Base-by-base conservation (phyloP, 2,329 filamentous ascomycete species). In the Pyricularia grisea region DNA sequence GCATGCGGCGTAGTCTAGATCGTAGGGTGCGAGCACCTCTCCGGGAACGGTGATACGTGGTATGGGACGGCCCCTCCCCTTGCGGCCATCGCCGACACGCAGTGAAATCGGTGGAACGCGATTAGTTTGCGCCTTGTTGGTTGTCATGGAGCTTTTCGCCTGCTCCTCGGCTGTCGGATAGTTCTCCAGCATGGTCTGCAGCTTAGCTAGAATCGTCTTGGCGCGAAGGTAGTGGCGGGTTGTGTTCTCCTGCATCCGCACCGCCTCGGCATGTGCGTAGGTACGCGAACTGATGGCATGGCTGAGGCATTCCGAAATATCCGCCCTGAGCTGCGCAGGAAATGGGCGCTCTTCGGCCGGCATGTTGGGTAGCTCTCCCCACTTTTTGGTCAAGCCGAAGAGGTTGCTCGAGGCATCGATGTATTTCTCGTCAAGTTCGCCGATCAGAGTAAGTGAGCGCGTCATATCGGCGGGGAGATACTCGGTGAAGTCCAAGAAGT, bases 401-500 rank as follows among this genome's bases (percentile, higher is more conserved):
- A 90, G 80, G 28, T 78, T 81, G 68, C 78, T 73, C 14, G 88
- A 90, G 9, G 85, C 83, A 66, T 87, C 79, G n/a, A 79, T 76
- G 73, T 90, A 88, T 20, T 78, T 81, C 71, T 84, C 76, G 76
- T 90, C 88, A 68, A 91, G 87, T 72, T 89, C 84, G 68, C 86
- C 85, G 71, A 91, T 88, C 55, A 90, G 81, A 4, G 86, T 89
- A 64, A 91, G 79, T 28, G 88, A 90, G 69, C 89, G 86, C 71
- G 85, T 81, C 74, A 91, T 85, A 75, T 91, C 89, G 67, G 88
- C 86, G 12, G 88, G 88, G 0, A 91, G 83, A 77, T 90, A 89
- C 76, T 91, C 89, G 73, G 87, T 90, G 72, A 88, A 88, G 75
- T 90, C 88, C 76, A 90, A 85, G 75, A 90, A 90, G 77, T 90